Percentiles rank a stretch among this genome's conserved stretches.
Conservation (phyloP, 2,329 filamentous ascomycete genomes). For the Huntiella savannae region DNA sequence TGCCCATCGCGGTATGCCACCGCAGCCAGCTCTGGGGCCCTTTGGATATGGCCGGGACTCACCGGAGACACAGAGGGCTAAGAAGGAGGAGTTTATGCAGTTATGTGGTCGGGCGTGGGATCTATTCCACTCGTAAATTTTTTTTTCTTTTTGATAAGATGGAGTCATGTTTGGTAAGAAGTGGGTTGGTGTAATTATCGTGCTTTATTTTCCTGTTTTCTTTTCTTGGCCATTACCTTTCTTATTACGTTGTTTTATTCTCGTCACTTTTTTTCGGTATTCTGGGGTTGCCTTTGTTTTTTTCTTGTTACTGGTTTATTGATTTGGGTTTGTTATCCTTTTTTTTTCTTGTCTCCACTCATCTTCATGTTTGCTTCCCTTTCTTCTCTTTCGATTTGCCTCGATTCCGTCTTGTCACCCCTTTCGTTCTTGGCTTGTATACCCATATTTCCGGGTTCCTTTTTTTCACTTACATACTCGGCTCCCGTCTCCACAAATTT, state of each 20-base stretch:
- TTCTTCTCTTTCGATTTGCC: not conserved
- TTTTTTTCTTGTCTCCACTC: not conserved
- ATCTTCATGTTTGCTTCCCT: not conserved
- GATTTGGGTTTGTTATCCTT: not conserved
- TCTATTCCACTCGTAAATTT: conserved; percentile 79
- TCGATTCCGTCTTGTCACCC: not conserved
- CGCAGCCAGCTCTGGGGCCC: conserved; percentile 31
- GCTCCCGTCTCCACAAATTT: too few relatives aligned
- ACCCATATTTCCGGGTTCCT: not conserved
- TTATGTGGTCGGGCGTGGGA: conserved; percentile 89
- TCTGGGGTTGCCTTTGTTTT: conserved; percentile 1
- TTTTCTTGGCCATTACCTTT: not conserved
- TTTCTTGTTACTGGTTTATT: not conserved
- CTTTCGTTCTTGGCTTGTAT: not conserved
- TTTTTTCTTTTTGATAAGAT: not conserved
- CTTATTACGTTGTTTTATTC: not conserved
- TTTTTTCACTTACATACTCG: too few relatives aligned
- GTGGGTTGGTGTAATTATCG: conserved; percentile 1
- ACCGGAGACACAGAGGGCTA: conserved; percentile 62
- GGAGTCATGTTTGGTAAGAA: not conserved
- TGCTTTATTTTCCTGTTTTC: conserved; percentile 3
- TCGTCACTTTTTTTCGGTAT: not conserved
- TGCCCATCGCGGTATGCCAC: conserved; percentile 22
- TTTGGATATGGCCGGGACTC: conserved; percentile 70
- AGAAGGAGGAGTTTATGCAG: conserved; percentile 81